phyloP scores from a whole-genome alignment of 768 basidiomycete species.

The Mrakia gelida region DNA sequence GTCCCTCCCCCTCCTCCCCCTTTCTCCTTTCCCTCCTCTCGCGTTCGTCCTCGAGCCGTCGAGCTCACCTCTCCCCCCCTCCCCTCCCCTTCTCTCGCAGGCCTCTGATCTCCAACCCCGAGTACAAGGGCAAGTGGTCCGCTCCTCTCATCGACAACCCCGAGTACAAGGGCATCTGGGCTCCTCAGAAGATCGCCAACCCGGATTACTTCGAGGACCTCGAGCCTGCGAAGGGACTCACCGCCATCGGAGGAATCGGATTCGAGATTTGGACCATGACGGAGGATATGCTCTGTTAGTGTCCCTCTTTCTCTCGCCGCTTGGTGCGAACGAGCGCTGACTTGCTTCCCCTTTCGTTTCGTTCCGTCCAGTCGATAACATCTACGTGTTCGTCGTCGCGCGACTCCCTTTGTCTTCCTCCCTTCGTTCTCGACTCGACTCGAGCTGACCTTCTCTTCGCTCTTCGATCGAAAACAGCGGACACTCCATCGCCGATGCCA shows the following conservation, averaged over 20 bases:
- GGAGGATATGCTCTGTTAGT: conserved; percentile 79
- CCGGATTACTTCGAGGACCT: conserved; percentile 85
- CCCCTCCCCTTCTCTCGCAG: conserved; percentile 43
- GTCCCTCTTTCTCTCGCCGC: conserved; percentile 2
- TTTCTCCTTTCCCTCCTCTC: neutral
- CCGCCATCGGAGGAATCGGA: conserved; percentile 89
- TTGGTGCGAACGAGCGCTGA: neutral
- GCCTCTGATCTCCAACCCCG: conserved; percentile 83
- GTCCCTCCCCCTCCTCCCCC: no score
- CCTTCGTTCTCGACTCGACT: neutral
- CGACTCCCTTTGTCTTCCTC: neutral
- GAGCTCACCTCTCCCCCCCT: neutral
- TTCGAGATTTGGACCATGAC: conserved; percentile 99
- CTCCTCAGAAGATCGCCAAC: conserved; percentile 84
- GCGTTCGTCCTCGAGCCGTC: neutral
- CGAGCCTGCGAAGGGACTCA: conserved; percentile 67
- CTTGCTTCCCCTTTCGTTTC: neutral
- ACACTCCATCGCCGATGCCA: conserved; percentile 80
- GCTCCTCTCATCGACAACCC: conserved; percentile 95
- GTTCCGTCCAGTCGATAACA: conserved; percentile 44
- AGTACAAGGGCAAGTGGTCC: conserved; percentile 97
- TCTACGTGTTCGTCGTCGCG: conserved; percentile 57
- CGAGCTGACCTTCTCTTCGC: neutral
- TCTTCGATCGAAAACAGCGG: conserved; percentile 47
- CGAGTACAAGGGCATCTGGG: conserved; percentile 92